phyloP scores from a whole-genome alignment of 1,139 yeast species.

The Yamadazyma sp. region DNA sequence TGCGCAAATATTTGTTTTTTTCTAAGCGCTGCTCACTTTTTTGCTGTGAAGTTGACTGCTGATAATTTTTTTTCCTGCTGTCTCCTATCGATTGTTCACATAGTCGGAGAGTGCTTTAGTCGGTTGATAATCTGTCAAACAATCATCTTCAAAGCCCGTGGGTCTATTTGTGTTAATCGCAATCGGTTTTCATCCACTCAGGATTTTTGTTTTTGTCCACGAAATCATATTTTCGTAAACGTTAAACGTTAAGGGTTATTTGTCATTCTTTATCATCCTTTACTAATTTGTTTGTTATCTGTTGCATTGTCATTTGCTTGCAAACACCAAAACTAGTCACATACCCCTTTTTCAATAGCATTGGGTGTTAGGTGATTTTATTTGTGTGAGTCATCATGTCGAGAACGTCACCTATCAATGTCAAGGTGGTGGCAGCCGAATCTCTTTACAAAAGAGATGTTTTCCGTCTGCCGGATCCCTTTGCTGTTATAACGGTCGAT shows the following conservation, averaged over 20 bases:
- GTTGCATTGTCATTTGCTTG: neutral
- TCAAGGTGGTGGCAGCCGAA: slow-evolving; percentile 92
- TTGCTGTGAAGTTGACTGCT: neutral
- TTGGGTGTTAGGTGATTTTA: neutral
- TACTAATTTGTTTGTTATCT: neutral
- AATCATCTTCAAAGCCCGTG: too few species aligned
- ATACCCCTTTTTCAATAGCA: too few species aligned
- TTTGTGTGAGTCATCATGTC: slow-evolving; percentile 2
- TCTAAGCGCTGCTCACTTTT: neutral
- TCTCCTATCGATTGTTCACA: neutral
- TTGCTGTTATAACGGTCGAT: slow-evolving; percentile 94
- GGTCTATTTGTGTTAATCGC: too few species aligned
- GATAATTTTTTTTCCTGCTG: neutral
- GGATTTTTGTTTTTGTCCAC: too few species aligned
- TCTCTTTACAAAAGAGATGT: slow-evolving; percentile 94
- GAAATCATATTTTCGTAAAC: too few species aligned
- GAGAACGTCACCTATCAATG: slow-evolving; percentile 47
- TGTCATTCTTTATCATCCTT: too few species aligned
- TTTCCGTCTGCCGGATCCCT: slow-evolving; percentile 94
- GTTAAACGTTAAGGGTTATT: too few species aligned
- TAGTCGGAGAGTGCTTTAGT: neutral
- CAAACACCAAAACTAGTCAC: too few species aligned
- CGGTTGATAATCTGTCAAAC: neutral
- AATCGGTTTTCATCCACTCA: too few species aligned
- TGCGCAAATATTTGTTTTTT: neutral